These are phyloP conservation scores for Rhizopogon parksii DNA, from an alignment of 1,284 basidiomycete genomes.

Conservation along the genomic window DNA sequence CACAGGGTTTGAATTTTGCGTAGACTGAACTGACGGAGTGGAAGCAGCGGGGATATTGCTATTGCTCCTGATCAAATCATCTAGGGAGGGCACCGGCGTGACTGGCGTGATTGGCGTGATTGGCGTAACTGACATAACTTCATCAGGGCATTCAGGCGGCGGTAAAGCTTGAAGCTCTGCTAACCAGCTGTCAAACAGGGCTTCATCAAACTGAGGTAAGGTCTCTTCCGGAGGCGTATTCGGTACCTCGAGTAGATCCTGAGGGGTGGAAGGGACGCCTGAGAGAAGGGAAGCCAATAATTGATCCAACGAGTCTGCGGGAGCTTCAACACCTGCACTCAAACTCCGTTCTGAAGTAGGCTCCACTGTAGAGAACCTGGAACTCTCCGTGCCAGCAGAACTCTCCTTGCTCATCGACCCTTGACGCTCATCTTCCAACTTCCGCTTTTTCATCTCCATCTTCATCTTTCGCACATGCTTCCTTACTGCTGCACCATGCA, in stretches of 20 bases:
- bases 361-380: no score
- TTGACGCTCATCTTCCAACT: not conserved
- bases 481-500: slow-evolving; percentile 45
- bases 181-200: slow-evolving; percentile 47
- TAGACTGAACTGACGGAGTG: not conserved
- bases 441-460: not conserved
- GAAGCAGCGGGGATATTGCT: not conserved
- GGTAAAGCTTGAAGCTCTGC: slow-evolving; percentile 39
- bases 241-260: slow-evolving; percentile 7
- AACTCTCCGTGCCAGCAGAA: slow-evolving; percentile 16
- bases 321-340: no score
- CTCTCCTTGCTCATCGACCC: slow-evolving; percentile 10
- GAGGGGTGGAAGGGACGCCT: not conserved
- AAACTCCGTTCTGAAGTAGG: no score
- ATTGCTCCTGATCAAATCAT: no score
- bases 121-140: no score
- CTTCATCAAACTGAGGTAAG: slow-evolving; percentile 25
- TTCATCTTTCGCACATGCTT: slow-evolving; percentile 26
- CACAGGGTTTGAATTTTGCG: not conserved
- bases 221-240: slow-evolving; percentile 5
- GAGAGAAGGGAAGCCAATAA: no score
- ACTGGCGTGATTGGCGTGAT: no score
- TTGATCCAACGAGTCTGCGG: no score
- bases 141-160: slow-evolving; percentile 8
- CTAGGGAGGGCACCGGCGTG: no score